These are phyloP conservation scores for Dicorynia guianensis DNA, from an alignment of 306 rosid species.

Conservation along the genomic window DNA sequence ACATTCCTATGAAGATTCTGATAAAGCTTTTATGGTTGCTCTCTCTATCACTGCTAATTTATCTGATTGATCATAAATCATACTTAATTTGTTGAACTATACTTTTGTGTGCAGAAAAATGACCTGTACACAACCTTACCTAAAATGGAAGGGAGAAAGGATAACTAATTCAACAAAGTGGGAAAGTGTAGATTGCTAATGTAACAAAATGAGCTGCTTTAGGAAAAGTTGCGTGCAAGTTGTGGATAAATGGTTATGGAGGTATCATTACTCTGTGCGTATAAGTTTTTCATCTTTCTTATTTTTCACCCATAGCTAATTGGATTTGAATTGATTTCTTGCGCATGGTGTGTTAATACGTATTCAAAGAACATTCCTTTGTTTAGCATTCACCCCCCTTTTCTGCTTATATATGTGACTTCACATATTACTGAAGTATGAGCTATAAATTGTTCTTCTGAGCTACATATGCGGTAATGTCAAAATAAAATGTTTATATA, in stretches of 20 bases:
- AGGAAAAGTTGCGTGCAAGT: no score
- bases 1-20: neutral
- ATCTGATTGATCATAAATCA: constrained; percentile 9
- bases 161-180: no score
- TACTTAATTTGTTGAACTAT: neutral
- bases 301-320: constrained; percentile 13
- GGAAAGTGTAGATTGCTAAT: no score
- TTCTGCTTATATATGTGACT: neutral
- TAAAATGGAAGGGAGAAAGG: no score
- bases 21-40: constrained; percentile 4
- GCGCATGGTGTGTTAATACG: neutral
- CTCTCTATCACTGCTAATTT: constrained; percentile 1
- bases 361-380: neutral
- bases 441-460: neutral
- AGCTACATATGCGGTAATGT: neutral
- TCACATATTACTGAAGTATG: neutral
- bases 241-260: no score
- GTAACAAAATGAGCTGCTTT: no score
- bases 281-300: no score
- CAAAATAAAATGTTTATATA: neutral
- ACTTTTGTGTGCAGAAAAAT: neutral
- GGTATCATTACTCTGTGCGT: no score
- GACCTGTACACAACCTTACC: no score
- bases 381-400: neutral
- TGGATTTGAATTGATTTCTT: neutral